Base-by-base conservation (phyloP, 441 rosid genomes). In the Mallotus japonicus region DNA sequence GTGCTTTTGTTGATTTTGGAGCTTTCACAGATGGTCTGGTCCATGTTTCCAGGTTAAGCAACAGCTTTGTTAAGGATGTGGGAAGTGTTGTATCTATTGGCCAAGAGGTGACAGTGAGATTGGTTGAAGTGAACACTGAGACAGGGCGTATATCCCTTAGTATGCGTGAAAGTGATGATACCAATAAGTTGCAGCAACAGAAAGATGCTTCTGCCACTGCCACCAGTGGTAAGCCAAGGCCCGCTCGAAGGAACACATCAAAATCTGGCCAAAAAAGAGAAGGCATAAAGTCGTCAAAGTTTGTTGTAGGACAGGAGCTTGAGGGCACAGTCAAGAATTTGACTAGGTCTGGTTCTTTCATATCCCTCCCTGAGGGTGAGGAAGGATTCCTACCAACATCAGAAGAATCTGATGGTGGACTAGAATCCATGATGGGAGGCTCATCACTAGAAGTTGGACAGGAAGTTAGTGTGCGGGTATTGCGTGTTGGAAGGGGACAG, bases 1-100 rank as follows among this genome's bases (percentile, higher is more conserved):
- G 97, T 70, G 97, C 99, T 58, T 95, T 95, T 55, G 85, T 95
- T 62, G 90, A 86, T 74, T 87, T 95, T 70, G 99, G 99, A 79
- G 97, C 99, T 51, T 95, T 91, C 83, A 89, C 97, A 57, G 97
- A 92, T 78, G 99, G 99, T 51, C 77, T 92, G 69, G 99, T 95
- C 20, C 99, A 95, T 83, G 97, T 92, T 73, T 95, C 99, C 69
- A 85, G 79, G 81, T 70, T 95, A 84, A 92, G 97, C 70, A 87
- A 89, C 66, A 83, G 71, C 81, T 95, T 85, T 74, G 97, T 95
- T 57, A 89, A 91, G 81, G 99, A 95, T 84, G 97, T 92, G 67
- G 85, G 84, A n/a, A 83, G 76, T 81, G 76, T 95, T 73, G 99
- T 95, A 72, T 83, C 98, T n/a, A 76, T 95, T 75, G 97, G 99